Base-by-base conservation (phyloP, 495 filamentous ascomycete species). In the Penicillium chermesinum region DNA sequence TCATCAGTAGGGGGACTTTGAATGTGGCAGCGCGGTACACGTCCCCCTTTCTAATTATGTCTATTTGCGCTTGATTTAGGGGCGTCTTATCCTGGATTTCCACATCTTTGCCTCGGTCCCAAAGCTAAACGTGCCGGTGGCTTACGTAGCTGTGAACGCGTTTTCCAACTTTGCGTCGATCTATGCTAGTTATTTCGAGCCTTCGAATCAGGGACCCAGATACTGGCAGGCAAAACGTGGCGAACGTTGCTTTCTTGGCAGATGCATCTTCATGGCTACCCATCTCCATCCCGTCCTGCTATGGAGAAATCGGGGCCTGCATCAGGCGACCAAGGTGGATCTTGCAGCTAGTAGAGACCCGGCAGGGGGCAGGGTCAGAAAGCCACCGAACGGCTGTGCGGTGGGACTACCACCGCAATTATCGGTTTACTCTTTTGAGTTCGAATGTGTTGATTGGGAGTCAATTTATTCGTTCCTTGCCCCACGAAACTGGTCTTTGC, bases 111-210 rank as follows among this genome's bases (percentile, higher is more conserved):
- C 66, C 70, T 2, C 57, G 70, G n/a, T 67, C 72, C 32, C 68
- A 65, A n/a, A 5, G 58, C 70, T 0, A 75, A 75, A 49, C 67
- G 70, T 13, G 72, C 72, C n/a, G 21, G 69, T 66, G 7, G 65
- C 66, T 4, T 62, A 71, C 34, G 69, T 67, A 8, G 65, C 70
- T 44, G 66, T 73, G 38, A 71, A 69, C 53, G 55, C 58, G 6
- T 44, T 70, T 14, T 65, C 61, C 13, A 70, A 72, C 43, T 60
- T 61, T 7, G 64, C 69, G 15, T 56, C 52, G 12, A 70, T 71
- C 46, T 73, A 66, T 64, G 69, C 70, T 2, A 64, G 69, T 2
- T 72, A 67, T 45, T 73, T 67, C 14, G 73, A 74, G 48, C 63
- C 46, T 10, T 33, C 37, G 7, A 34, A 34, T 2, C 41, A 54